Conservation (phyloP, 2,329 filamentous ascomycete genomes). For the Trichoderma brevicompactum region DNA sequence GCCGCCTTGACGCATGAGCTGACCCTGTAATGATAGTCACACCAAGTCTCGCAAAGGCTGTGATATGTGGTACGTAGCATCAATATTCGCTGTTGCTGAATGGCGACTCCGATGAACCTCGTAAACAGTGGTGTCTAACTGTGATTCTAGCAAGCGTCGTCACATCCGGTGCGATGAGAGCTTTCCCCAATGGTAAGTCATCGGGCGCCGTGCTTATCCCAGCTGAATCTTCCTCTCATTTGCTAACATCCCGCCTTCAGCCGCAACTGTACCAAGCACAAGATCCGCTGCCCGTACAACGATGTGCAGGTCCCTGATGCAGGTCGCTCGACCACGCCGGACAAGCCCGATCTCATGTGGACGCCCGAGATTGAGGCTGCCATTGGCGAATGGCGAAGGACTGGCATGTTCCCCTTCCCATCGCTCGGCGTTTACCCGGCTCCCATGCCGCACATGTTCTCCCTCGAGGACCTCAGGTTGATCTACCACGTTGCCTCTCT, state of each 20-base stretch:
- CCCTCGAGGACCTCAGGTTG: constrained; percentile 78
- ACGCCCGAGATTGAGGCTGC: constrained; percentile 81
- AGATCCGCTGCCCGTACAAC: constrained; percentile 97
- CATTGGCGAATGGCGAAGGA: constrained; percentile 81
- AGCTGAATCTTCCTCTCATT: not conserved
- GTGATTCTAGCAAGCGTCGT: constrained; percentile 70
- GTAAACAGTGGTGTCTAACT: not conserved
- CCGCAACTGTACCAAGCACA: constrained; percentile 98
- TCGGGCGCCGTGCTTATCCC: not conserved
- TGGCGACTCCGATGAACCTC: not conserved
- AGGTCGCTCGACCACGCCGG: constrained; percentile 62
- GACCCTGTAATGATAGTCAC: constrained; percentile 64
- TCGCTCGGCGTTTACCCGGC: constrained; percentile 77
- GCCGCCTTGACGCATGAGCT: constrained; percentile 16
- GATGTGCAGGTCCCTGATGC: constrained; percentile 72
- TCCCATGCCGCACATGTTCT: constrained; percentile 73
- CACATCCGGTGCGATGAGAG: constrained; percentile 98
- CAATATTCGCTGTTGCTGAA: constrained; percentile 1
- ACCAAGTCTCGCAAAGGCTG: constrained; percentile 99
- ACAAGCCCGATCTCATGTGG: constrained; percentile 77
- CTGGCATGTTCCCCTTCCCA: constrained; percentile 83
- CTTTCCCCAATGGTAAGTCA: constrained; percentile 88
- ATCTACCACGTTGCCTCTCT: constrained; percentile 90
- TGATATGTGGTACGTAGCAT: constrained; percentile 74
- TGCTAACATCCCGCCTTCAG: constrained; percentile 51